phyloP scores from a whole-genome alignment of 2,329 filamentous ascomycete species.

The Cercospora sp. region DNA sequence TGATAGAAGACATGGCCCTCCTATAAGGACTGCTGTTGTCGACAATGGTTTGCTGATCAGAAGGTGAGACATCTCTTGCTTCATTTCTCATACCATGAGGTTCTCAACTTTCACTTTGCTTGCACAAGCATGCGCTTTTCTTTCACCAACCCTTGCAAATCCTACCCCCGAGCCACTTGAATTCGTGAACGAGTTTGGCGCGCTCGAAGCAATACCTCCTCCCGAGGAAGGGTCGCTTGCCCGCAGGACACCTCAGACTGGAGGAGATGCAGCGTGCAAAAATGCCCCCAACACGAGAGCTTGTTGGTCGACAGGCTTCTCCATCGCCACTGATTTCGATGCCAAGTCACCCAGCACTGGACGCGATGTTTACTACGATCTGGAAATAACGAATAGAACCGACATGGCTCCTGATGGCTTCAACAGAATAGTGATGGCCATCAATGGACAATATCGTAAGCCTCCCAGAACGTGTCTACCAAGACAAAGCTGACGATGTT shows the following conservation, averaged over 20 bases:
- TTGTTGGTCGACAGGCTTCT: slow-evolving; percentile 49
- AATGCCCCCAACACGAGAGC: slow-evolving; percentile 44
- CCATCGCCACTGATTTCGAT: slow-evolving; percentile 50
- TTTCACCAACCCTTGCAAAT: slow-evolving; percentile 12
- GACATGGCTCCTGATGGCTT: slow-evolving; percentile 43
- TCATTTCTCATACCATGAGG: slow-evolving; percentile 7
- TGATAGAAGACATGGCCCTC: background rate
- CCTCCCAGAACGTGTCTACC: background rate
- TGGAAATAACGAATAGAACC: slow-evolving; percentile 41
- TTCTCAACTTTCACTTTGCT: slow-evolving; percentile 7
- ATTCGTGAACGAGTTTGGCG: slow-evolving; percentile 14
- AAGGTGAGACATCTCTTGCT: background rate
- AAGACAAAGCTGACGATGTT: background rate
- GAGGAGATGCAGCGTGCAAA: slow-evolving; percentile 38
- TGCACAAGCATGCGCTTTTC: background rate
- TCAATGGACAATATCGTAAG: slow-evolving; percentile 62
- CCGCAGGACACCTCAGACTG: slow-evolving; percentile 10
- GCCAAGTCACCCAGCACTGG: slow-evolving; percentile 46
- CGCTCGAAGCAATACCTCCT: slow-evolving; percentile 12
- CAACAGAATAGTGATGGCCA: slow-evolving; percentile 44
- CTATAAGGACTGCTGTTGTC: slow-evolving; percentile 4
- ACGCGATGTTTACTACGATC: slow-evolving; percentile 39
- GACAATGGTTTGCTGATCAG: background rate
- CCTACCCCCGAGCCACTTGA: slow-evolving; percentile 13
- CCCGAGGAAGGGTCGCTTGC: slow-evolving; percentile 1